These are phyloP conservation scores for Trichoderma semiorbis DNA, from an alignment of 2,329 filamentous ascomycete genomes.

Conservation along the genomic window DNA sequence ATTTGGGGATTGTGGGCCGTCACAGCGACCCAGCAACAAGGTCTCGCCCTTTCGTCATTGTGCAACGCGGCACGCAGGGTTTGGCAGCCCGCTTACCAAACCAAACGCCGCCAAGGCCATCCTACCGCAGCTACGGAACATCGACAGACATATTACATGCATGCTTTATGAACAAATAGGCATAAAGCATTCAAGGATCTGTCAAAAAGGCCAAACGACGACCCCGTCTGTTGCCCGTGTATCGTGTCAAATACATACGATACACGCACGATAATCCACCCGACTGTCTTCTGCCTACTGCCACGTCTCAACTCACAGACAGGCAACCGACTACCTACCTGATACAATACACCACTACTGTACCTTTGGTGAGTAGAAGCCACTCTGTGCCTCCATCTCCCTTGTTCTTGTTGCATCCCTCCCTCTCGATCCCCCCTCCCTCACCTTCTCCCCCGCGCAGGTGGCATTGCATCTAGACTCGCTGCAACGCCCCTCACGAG, in stretches of 20 bases:
- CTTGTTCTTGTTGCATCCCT: not conserved
- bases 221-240: not conserved
- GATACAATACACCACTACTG: not conserved
- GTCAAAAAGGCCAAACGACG: not conserved
- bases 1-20: slow-evolving; percentile 8
- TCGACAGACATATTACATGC: slow-evolving; percentile 8
- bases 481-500: slow-evolving; percentile 9
- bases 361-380: not conserved
- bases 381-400: not conserved
- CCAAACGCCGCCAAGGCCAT: slow-evolving; percentile 9
- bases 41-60: slow-evolving; percentile 12
- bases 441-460: slow-evolving; percentile 6
- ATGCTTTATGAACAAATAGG: not conserved
- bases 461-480: slow-evolving; percentile 10
- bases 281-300: not conserved
- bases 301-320: not conserved
- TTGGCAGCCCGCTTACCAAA: slow-evolving; percentile 10
- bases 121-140: slow-evolving; percentile 12
- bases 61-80: slow-evolving; percentile 12
- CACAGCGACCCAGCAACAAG: not conserved
- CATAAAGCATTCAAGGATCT: not conserved
- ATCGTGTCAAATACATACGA: not conserved
- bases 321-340: not conserved
- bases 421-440: not conserved
- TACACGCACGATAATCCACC: not conserved